Evolutionary conservation across 495 filamentous ascomycete species (phyloP).

Genomic region (Podospora fimiseda): DNA sequence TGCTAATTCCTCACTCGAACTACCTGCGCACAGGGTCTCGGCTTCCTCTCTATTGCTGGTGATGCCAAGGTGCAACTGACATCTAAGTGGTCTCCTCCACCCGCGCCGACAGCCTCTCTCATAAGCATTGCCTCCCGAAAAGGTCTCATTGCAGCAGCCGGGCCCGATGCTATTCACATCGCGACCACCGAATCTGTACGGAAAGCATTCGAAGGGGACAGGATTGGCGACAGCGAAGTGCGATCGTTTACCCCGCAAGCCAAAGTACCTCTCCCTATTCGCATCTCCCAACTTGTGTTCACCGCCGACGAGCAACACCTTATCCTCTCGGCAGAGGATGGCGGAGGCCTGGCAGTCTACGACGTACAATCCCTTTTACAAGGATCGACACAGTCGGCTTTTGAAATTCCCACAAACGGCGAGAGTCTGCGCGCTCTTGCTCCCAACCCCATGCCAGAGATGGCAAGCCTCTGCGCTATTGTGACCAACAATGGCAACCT

Average conservation of each 20-base stretch:
- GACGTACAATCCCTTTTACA: constrained; percentile 58
- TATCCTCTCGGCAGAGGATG: constrained; percentile 73
- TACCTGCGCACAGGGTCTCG: constrained; percentile 54
- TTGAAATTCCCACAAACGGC: constrained; percentile 72
- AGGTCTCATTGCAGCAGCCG: constrained; percentile 81
- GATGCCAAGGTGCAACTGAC: constrained; percentile 80
- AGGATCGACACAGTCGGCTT: constrained; percentile 55
- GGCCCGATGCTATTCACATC: constrained; percentile 70
- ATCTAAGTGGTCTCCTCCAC: constrained; percentile 70
- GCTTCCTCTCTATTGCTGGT: constrained; percentile 71
- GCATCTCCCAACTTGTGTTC: constrained; percentile 85
- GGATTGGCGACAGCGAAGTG: constrained; percentile 54
- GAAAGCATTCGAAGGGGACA: constrained; percentile 59
- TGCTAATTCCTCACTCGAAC: constrained; percentile 12
- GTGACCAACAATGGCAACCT: constrained; percentile 77
- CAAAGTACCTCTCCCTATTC: constrained; percentile 61
- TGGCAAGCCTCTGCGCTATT: constrained; percentile 61
- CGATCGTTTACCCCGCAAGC: constrained; percentile 69
- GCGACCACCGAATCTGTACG: constrained; percentile 72
- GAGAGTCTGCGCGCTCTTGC: constrained; percentile 64
- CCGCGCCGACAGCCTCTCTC: constrained; percentile 76
- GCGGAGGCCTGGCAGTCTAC: constrained; percentile 79
- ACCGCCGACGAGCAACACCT: constrained; percentile 78
- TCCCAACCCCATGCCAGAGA: constrained; percentile 71
- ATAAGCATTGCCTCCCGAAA: constrained; percentile 73